These are phyloP conservation scores for Umbilicus rupestris DNA, from an alignment of 164 flowering plant genomes.

Conservation along the genomic window DNA sequence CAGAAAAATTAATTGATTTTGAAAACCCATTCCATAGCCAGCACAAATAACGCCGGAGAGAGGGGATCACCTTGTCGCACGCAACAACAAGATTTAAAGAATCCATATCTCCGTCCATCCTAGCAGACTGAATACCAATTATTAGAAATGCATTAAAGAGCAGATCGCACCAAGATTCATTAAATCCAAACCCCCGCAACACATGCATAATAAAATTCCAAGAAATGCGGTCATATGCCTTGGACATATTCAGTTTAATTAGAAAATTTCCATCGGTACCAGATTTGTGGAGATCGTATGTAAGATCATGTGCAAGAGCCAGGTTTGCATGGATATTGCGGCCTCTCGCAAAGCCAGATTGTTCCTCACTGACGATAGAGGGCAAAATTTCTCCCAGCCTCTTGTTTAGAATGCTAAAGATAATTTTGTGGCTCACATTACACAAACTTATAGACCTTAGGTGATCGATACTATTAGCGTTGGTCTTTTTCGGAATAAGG, in stretches of 20 bases:
- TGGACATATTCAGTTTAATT: background rate
- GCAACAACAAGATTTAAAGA: background rate
- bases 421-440: background rate
- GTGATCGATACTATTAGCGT: background rate
- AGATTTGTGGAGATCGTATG: background rate
- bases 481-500: background rate
- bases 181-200: background rate
- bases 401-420: background rate
- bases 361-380: background rate
- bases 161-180: background rate
- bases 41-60: background rate
- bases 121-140: background rate
- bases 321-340: background rate
- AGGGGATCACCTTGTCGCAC: background rate
- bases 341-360: background rate
- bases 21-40: background rate
- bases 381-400: background rate
- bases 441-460: conserved; percentile 2
- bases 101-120: no score
- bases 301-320: background rate
- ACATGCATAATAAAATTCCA: no score
- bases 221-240: conserved; percentile 4
- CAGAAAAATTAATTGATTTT: background rate
- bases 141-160: background rate
- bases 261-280: background rate